Evolutionary conservation across 2,329 filamentous ascomycete genomes (phyloP).

Genomic region (Mycosphaerella sp.): DNA sequence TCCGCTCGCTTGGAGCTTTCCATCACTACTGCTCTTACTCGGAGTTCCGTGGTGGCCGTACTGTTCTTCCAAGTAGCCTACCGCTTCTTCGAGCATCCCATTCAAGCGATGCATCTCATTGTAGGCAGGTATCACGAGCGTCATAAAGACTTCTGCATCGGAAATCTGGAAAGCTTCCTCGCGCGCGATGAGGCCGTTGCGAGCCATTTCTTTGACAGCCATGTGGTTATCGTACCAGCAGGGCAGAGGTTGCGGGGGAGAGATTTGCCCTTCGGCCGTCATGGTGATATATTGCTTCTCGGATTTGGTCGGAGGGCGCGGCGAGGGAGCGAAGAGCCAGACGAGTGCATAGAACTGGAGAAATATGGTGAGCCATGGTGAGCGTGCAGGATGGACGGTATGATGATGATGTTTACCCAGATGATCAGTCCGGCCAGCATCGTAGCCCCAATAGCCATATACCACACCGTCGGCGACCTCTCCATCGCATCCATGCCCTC

Average conservation of each 20-base stretch:
- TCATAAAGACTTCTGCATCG: constrained; percentile 74
- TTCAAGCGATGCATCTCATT: constrained; percentile 82
- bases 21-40: constrained; percentile 30
- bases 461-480: constrained; percentile 22
- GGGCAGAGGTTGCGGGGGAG: constrained; percentile 55
- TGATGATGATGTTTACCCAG: background rate
- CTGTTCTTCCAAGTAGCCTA: constrained; percentile 71
- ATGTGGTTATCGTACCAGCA: constrained; percentile 83
- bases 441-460: constrained; percentile 22
- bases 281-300: constrained; percentile 84
- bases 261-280: constrained; percentile 55
- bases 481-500: constrained; percentile 24
- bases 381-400: too few species aligned
- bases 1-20: constrained; percentile 26
- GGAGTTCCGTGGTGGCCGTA: constrained; percentile 45
- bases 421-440: constrained; percentile 4
- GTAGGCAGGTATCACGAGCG: constrained; percentile 88
- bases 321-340: constrained; percentile 66
- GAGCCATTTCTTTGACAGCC: constrained; percentile 46
- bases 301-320: constrained; percentile 63
- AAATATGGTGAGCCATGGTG: background rate
- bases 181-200: constrained; percentile 28
- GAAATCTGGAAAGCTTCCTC: constrained; percentile 57
- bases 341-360: constrained; percentile 4
- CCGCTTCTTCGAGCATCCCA: constrained; percentile 83